Base-by-base conservation (phyloP, 2,329 filamentous ascomycete species). In the Monosporascus sp. region DNA sequence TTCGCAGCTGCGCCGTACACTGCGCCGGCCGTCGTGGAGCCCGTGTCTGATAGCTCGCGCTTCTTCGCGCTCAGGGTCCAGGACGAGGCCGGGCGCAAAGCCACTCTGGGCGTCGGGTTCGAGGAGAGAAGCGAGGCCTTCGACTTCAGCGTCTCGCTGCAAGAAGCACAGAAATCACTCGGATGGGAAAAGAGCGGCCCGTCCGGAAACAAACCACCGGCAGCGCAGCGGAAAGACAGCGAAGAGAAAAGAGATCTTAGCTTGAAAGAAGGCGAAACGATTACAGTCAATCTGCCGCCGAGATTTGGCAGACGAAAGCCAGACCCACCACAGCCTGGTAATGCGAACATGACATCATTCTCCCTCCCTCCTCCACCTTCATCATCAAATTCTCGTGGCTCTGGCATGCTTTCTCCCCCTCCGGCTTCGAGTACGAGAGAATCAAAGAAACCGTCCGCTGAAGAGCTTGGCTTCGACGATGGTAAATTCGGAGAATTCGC, bases 261-360 rank as follows among this genome's bases (percentile, higher is more conserved):
- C 64, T 70, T 96, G 58, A 96, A 96, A 70, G 90, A 92, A 55
- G 91, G 91, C 11, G 87, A 96, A 78, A 96, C 88, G 18, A 95
- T 96, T 62, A 90, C 86, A 24, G 85, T 95, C 59, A 89, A 88
- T 67, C 78, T 94, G 50, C 84, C 82, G 5, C 82, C 84, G 48
- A 77, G 77, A 59, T 76, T 80, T 55, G 78, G 77, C 17, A 71
- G 78, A 60, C 77, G 82, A 60, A 76, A 68, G 63, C 67, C 65
- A 53, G 72, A 66, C 60, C 66, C 61, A 52, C 56, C 60, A 53
- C 48, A 46, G 44, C 51, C 51, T 38, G 50, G 58, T 3, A 38
- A 50, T 17, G 72, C 63, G 48, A 68, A 69, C 55, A 65, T 74
- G 51, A 76, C 74, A 56, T 78, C 71, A n/a, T 93, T 94, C 69